Conservation (phyloP, 2,329 filamentous ascomycete genomes). For the Fusarium incarnatum region DNA sequence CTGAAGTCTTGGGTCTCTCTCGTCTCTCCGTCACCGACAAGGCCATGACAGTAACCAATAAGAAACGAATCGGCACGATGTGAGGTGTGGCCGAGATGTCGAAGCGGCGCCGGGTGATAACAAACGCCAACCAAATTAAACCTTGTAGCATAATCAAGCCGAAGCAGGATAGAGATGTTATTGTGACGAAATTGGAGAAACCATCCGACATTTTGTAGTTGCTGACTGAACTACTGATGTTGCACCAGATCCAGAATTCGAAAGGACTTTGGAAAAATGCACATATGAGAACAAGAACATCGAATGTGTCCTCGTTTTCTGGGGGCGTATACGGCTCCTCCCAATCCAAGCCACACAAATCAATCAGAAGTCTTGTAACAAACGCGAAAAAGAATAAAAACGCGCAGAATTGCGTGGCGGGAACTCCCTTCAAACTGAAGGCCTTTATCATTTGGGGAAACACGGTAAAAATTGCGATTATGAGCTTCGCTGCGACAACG, state of each 20-base stretch:
- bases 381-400: background rate
- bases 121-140: background rate
- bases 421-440: conserved; percentile 5
- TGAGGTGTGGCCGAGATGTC: background rate
- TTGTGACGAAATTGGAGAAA: background rate
- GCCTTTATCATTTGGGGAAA: background rate
- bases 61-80: background rate
- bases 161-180: rapidly evolving
- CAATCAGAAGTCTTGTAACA: background rate
- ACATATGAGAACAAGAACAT: rapidly evolving
- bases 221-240: background rate
- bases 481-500: background rate
- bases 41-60: rapidly evolving
- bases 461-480: background rate
- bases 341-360: conserved; percentile 1
- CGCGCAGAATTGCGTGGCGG: conserved; percentile 1
- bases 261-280: background rate
- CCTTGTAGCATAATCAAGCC: background rate
- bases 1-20: background rate
- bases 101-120: background rate
- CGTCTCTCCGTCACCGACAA: background rate
- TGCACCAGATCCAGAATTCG: conserved; percentile 16
- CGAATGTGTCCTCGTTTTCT: rapidly evolving
- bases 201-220: background rate
- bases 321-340: background rate